Percentiles rank a stretch among this genome's conserved stretches.
These are phyloP conservation scores for Kandelia obovata DNA, from an alignment of 345 rosid genomes.

Conservation along the genomic window DNA sequence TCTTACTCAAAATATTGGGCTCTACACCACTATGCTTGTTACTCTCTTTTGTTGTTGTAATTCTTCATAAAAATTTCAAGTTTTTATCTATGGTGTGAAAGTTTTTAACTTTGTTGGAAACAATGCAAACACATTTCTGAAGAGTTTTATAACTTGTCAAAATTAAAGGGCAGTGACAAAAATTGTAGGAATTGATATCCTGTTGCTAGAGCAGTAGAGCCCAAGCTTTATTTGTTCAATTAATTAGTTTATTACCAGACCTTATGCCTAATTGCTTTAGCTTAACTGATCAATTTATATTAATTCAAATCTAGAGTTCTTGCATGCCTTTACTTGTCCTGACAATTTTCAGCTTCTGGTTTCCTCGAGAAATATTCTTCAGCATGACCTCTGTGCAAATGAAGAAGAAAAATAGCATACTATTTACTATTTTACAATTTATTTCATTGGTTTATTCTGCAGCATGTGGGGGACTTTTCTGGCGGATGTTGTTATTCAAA, in stretches of 20 bases:
- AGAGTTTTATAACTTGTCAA: no score
- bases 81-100: no score
- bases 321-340: neutral
- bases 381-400: neutral
- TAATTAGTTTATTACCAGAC: no score
- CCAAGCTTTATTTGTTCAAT: no score
- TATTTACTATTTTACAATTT: neutral
- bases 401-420: neutral
- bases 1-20: no score
- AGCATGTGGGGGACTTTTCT: slow-evolving; percentile 96
- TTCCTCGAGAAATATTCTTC: neutral
- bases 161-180: no score
- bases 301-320: neutral
- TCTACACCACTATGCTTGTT: neutral
- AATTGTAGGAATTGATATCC: no score
- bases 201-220: no score
- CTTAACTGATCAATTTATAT: no score
- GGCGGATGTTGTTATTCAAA: slow-evolving; percentile 92
- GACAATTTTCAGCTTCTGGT: neutral
- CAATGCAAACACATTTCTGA: no score
- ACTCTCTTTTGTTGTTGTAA: neutral
- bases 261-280: no score
- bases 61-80: neutral
- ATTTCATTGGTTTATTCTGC: slow-evolving; percentile 21
- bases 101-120: no score